Conservation (phyloP, 1,139 yeast species). For the Pichia sp. region DNA sequence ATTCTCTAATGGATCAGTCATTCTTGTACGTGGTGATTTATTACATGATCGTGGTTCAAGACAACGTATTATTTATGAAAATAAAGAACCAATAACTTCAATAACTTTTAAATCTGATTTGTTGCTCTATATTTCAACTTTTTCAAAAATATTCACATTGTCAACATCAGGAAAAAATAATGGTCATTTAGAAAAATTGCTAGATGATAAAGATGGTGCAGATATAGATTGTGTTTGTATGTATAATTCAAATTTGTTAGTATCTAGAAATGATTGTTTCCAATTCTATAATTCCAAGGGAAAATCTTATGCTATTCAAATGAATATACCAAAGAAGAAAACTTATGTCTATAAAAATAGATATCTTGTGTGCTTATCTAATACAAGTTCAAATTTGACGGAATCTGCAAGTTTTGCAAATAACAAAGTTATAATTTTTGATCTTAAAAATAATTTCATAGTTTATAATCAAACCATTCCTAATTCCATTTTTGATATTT, state of each 20-base stretch:
- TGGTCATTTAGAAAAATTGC: constrained; percentile 55
- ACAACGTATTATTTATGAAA: constrained; percentile 71
- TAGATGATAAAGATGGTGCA: constrained; percentile 63
- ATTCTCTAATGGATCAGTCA: constrained; percentile 79
- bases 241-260: constrained; percentile 40
- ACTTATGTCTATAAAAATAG: constrained; percentile 41
- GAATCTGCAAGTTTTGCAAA: constrained; percentile 28
- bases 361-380: constrained; percentile 53
- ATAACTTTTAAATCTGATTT: constrained; percentile 47
- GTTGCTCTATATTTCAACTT: constrained; percentile 56
- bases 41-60: constrained; percentile 85
- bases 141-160: constrained; percentile 66
- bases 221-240: constrained; percentile 58
- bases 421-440: constrained; percentile 59
- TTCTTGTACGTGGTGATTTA: constrained; percentile 81
- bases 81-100: constrained; percentile 76
- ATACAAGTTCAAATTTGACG: constrained; percentile 30
- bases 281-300: constrained; percentile 51
- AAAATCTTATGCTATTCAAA: constrained; percentile 50
- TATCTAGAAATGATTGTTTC: constrained; percentile 48
- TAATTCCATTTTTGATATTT: constrained; percentile 51
- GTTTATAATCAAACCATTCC: constrained; percentile 67
- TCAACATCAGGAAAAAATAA: constrained; percentile 74
- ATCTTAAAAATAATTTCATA: constrained; percentile 61
- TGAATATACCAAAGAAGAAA: constrained; percentile 54